Evolutionary conservation across 306 rosid genomes (phyloP).

Genomic region (Trifolium subterraneum): DNA sequence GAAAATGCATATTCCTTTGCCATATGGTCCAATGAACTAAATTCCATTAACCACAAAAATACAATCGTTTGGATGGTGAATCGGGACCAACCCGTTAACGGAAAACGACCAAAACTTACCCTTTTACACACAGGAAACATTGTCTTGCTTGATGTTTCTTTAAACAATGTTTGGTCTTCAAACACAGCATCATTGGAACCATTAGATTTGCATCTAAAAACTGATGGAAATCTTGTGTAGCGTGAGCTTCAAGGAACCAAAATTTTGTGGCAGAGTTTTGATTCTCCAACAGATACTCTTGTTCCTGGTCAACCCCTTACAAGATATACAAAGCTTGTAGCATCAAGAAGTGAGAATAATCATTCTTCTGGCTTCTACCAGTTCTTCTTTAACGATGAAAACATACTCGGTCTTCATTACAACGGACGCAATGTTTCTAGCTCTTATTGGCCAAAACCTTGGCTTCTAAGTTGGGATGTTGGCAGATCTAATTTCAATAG

Average conservation of each 20-base stretch:
- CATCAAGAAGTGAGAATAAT: slow-evolving; percentile 42
- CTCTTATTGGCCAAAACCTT: slow-evolving; percentile 38
- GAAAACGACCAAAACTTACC: slow-evolving; percentile 46
- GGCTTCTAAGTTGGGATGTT: neutral
- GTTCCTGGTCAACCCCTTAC: slow-evolving; percentile 51
- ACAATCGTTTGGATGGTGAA: slow-evolving; percentile 58
- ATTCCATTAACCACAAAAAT: neutral
- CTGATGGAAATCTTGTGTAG: slow-evolving; percentile 54
- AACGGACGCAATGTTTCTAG: slow-evolving; percentile 34
- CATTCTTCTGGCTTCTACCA: slow-evolving; percentile 42
- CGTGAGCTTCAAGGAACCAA: neutral
- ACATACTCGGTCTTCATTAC: slow-evolving; percentile 38
- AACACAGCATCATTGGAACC: slow-evolving; percentile 19
- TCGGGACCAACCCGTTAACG: slow-evolving; percentile 51
- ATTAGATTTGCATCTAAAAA: slow-evolving; percentile 18
- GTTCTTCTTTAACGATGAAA: slow-evolving; percentile 32
- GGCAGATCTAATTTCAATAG: slow-evolving; percentile 32
- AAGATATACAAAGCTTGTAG: slow-evolving; percentile 42
- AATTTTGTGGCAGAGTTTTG: slow-evolving; percentile 54
- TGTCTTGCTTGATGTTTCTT: slow-evolving; percentile 41
- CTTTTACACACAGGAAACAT: slow-evolving; percentile 40
- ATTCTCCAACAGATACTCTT: slow-evolving; percentile 49
- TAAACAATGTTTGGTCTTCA: slow-evolving; percentile 39
- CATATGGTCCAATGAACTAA: slow-evolving; percentile 31
- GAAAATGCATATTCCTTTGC: slow-evolving; percentile 25